Base-by-base conservation (phyloP, 345 rosid species). In the Linum tenue region DNA sequence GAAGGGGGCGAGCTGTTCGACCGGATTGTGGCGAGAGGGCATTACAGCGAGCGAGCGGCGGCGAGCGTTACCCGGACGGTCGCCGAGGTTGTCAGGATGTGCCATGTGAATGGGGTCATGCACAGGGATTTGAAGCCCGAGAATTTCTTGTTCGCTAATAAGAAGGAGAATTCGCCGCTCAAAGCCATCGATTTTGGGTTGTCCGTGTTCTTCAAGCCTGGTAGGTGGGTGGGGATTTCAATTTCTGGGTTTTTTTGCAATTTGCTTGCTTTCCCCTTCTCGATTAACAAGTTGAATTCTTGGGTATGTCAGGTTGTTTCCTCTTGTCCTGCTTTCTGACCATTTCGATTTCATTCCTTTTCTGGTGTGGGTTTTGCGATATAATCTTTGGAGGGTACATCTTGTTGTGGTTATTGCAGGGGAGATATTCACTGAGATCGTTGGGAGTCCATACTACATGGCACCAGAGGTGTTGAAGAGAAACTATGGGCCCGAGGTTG, bases 401-500 rank as follows among this genome's bases (percentile, higher is more conserved):
- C 14, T 48, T 4, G 9, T 41, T 22, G 31, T 22, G 31, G 31
- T 41, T 41, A 5, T 76, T 64, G 65, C 77, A 91, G 96, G 88
- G 48, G 91, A 88, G 76, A 79, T 66, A 60, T 91, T 91, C 71
- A 66, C 94, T 4, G 97, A 91, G 85, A 91, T 91, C 62, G 97
- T 91, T n/a, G 97, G 97, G 59, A 91, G 97, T 83, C 98, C 97
- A 3, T 90, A 86, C 67, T 87, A 92, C 73, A 92, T 92, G 98
- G 98, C 98, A 17, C 97, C 92, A 5, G 98, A 89, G 68, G 97
- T 89, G 37, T 70, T 92, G 82, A 89, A 82, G 85, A 77, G 90
- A 67, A 87, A 84, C 70, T 92, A 92, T 70, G 98, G 96, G 50
- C 98, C 91, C 0, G 96, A 84, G 76, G 86, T 92, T 69, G 98